Conservation (phyloP, 352 stramenopile genomes). For the Globisporangium orthogonon region DNA sequence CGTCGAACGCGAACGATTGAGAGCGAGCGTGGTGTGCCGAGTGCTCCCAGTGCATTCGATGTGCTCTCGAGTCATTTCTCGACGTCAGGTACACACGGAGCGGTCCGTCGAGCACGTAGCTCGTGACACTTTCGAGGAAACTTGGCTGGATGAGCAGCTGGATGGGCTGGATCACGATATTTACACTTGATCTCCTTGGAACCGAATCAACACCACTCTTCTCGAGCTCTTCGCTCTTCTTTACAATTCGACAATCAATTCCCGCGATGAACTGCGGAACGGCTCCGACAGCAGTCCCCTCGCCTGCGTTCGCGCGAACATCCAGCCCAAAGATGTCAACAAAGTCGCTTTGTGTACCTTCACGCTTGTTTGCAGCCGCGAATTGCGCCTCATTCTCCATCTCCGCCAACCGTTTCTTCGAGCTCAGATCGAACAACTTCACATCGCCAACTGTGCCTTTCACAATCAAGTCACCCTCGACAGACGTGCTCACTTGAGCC, state of each 20-base stretch:
- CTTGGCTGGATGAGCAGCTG: constrained; percentile 46
- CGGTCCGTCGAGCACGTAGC: constrained; percentile 50
- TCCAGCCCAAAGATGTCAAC: constrained; percentile 58
- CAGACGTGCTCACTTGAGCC: constrained; percentile 25
- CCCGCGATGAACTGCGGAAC: constrained; percentile 28
- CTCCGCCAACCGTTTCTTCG: constrained; percentile 17
- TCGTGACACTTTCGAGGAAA: constrained; percentile 54
- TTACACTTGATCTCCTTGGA: constrained; percentile 27
- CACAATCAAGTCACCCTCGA: constrained; percentile 24
- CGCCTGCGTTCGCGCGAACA: constrained; percentile 9
- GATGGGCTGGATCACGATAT: constrained; percentile 40
- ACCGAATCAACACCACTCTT: constrained; percentile 2
- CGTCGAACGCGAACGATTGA: constrained; percentile 9
- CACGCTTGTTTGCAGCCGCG: constrained; percentile 1
- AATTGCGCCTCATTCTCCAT: constrained; percentile 6
- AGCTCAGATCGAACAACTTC: constrained; percentile 65
- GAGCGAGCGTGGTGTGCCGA: constrained; percentile 3
- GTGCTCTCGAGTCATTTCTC: constrained; percentile 7
- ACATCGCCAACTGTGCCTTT: constrained; percentile 52
- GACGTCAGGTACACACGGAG: constrained; percentile 31
- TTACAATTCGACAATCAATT: constrained; percentile 37
- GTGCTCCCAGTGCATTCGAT: neutral
- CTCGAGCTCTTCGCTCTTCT: constrained; percentile 1
- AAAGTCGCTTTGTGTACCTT: constrained; percentile 17
- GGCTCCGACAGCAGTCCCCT: neutral